phyloP scores from a whole-genome alignment of 2,329 filamentous ascomycete species.

The Davidsoniella eucalypti region DNA sequence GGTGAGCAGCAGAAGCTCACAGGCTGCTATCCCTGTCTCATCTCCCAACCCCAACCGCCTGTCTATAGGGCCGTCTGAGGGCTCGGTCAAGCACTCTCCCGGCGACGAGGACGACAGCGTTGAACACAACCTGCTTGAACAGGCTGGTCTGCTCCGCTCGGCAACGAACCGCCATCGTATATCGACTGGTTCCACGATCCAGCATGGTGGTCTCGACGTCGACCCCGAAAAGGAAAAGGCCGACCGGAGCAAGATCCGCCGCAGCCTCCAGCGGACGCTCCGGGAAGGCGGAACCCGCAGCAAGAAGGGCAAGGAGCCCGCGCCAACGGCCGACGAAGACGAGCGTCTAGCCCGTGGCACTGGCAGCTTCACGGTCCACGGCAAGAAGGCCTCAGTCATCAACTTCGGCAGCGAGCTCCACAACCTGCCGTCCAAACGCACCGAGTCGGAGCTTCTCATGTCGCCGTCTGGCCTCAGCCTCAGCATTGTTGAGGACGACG shows the following conservation, averaged over 20 bases:
- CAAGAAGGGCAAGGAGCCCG: slow-evolving; percentile 53
- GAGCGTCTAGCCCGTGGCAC: slow-evolving; percentile 62
- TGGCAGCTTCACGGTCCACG: slow-evolving; percentile 88
- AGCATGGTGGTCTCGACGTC: slow-evolving; percentile 10
- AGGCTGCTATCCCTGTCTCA: neutral
- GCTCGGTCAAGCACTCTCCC: slow-evolving; percentile 18
- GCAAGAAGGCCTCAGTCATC: slow-evolving; percentile 93
- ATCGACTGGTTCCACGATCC: slow-evolving; percentile 6
- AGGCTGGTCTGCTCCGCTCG: slow-evolving; percentile 41
- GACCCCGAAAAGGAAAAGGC: slow-evolving; percentile 26
- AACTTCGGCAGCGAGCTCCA: slow-evolving; percentile 91
- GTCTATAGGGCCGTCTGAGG: slow-evolving; percentile 16
- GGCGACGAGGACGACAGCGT: slow-evolving; percentile 42
- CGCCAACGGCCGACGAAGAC: slow-evolving; percentile 26
- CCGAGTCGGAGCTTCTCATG: slow-evolving; percentile 22
- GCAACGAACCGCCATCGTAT: slow-evolving; percentile 9
- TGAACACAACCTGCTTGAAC: slow-evolving; percentile 50
- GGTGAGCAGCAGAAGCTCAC: slow-evolving; percentile 22
- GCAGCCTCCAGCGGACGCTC: slow-evolving; percentile 78
- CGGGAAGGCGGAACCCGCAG: slow-evolving; percentile 61
- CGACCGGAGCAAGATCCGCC: slow-evolving; percentile 55
- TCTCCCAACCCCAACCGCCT: too few relatives aligned
- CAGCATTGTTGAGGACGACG: slow-evolving; percentile 26
- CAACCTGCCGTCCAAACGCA: slow-evolving; percentile 49
- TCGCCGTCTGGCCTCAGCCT: slow-evolving; percentile 18